phyloP scores from a whole-genome alignment of 495 filamentous ascomycete genomes.

The Penicillium argentinense region DNA sequence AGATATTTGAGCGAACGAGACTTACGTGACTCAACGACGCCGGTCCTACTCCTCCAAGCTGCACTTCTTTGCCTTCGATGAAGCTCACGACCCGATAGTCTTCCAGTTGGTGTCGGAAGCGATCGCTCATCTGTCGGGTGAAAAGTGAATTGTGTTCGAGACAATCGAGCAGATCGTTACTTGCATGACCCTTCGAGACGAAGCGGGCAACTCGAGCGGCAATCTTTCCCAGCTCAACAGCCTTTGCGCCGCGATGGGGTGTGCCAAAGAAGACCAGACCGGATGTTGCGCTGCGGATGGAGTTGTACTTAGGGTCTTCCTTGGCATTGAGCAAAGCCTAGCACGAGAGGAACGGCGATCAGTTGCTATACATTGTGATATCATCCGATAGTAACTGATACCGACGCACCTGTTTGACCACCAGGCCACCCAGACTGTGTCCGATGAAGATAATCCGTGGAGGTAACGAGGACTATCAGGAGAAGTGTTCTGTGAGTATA shows the following conservation, averaged over 20 bases:
- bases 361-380: background rate
- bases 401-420: conserved; percentile 42
- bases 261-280: conserved; percentile 50
- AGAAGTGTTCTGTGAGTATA: background rate
- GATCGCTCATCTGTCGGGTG: conserved; percentile 38
- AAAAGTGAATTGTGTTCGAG: conserved; percentile 43
- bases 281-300: conserved; percentile 38
- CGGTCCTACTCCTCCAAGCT: conserved; percentile 31
- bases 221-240: conserved; percentile 39
- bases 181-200: conserved; percentile 33
- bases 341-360: too few species aligned
- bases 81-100: conserved; percentile 43
- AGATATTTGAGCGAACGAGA: background rate
- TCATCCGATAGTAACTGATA: too few species aligned
- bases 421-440: conserved; percentile 47
- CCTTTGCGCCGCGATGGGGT: conserved; percentile 44
- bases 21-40: conserved; percentile 36
- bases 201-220: conserved; percentile 37
- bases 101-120: conserved; percentile 38
- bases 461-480: conserved; percentile 15
- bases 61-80: conserved; percentile 42
- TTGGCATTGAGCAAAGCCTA: conserved; percentile 44
- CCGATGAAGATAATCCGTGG: conserved; percentile 46
- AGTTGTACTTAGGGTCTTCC: conserved; percentile 39
- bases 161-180: conserved; percentile 37